Conservation (phyloP, 306 rosid species). For the Sicyos edulis region DNA sequence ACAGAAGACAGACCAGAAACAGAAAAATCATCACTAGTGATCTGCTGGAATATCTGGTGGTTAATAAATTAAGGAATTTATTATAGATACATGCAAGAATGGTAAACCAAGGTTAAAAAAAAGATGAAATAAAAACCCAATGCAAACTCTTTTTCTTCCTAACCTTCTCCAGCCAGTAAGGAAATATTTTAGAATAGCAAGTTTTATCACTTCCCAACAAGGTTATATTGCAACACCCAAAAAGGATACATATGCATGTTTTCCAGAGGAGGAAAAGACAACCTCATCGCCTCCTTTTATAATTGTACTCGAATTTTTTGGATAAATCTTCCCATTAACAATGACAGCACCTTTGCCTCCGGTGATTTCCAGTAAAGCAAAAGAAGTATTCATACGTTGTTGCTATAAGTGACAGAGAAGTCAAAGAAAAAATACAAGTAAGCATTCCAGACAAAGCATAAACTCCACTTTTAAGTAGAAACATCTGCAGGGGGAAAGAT, state of each 20-base stretch:
- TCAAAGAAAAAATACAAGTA: conserved; percentile 4
- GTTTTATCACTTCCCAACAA: background rate
- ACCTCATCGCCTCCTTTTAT: conserved; percentile 88
- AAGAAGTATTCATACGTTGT: conserved; percentile 63
- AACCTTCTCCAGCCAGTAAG: no score
- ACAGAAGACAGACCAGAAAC: conserved; percentile 51
- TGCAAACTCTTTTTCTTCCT: no score
- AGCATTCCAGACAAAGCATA: background rate
- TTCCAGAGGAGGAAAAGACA: conserved; percentile 57
- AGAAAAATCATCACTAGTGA: conserved; percentile 41
- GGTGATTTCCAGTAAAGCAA: conserved; percentile 62
- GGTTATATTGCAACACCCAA: conserved; percentile 19
- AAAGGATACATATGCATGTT: conserved; percentile 97
- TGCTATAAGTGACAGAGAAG: conserved; percentile 24
- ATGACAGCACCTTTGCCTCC: conserved; percentile 64
- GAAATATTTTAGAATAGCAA: no score
- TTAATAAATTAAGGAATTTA: conserved; percentile 36
- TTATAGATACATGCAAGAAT: background rate
- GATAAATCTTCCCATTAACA: conserved; percentile 60
- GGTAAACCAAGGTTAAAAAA: conserved; percentile 2
- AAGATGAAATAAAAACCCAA: background rate
- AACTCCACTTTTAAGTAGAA: background rate
- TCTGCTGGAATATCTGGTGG: conserved; percentile 78
- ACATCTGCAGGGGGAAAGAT: conserved; percentile 14
- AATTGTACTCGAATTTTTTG: conserved; percentile 37